These are phyloP conservation scores for Karstenula rhodostoma DNA, from an alignment of 2,329 filamentous ascomycete genomes.

Conservation along the genomic window DNA sequence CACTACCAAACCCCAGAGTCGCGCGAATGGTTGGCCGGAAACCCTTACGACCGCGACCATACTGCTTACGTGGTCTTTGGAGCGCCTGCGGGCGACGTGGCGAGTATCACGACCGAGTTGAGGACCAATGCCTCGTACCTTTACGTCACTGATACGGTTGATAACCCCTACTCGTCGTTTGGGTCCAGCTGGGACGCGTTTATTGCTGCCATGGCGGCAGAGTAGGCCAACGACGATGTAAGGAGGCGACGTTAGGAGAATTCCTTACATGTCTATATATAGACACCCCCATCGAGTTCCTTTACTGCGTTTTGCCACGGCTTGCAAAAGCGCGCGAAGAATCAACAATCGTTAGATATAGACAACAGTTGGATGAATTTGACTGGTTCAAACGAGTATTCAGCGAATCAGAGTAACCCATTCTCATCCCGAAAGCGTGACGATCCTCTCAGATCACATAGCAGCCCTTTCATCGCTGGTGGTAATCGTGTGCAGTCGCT, in stretches of 20 bases:
- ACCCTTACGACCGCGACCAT: conserved; percentile 9
- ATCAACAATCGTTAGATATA: no score
- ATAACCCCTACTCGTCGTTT: neutral
- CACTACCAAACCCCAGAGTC: neutral
- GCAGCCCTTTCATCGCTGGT: no score
- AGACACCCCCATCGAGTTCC: no score
- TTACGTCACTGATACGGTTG: conserved; percentile 2
- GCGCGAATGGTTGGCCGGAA: neutral
- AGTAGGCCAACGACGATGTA: neutral
- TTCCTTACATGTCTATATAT: no score
- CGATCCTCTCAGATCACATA: no score
- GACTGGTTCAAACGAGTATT: no score
- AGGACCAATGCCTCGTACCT: conserved; percentile 4
- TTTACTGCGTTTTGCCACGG: no score
- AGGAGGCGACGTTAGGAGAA: neutral
- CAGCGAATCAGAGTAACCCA: no score
- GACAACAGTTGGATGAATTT: no score
- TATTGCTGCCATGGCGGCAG: conserved; percentile 6
- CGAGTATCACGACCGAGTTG: neutral
- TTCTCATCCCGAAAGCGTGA: no score
- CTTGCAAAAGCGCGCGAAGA: no score
- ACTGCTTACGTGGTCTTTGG: conserved; percentile 3
- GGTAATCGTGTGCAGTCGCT: no score
- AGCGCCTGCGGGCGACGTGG: neutral
- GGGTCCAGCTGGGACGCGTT: conserved; percentile 1